Base-by-base conservation (phyloP, 805 yeast species). In the Lipomyces orientalis region DNA sequence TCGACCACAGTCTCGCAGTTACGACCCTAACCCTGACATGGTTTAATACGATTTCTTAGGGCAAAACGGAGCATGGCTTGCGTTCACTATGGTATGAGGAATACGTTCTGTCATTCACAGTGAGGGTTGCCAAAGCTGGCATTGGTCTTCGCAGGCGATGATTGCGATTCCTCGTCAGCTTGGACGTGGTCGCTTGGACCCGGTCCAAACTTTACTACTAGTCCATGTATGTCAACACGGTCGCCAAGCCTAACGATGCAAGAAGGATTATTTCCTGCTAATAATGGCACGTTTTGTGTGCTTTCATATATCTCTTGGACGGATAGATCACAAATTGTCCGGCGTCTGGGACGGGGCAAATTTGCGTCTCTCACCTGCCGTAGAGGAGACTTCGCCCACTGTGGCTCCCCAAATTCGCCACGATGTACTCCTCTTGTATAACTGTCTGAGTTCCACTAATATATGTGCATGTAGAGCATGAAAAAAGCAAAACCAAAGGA, bases 281-380 rank as follows among this genome's bases (percentile, higher is more conserved):
- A 39, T 39, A 39, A 39, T 39, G 49, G 49, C 12, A 14, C 12
- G 3, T 1, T 25, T 1, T 25, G 29, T 25, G 3, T 12, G 49
- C 49, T 39, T 39, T 14, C 49, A 39, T 39, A 39, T 39, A n/a
- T 2, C 49, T 39, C 49, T 2, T 14, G 2, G 49, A 39, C 49
- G 49, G 49, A 16, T 39, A 39, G 29, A 25, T 39, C 12, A 39
- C 49, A 39, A 39, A 39, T 39, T 39, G 12, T 39, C 49, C 2
- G 49, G 49, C 49, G 49, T 39, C 49, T 39, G 49, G 49, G 3
- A 16, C 49, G 2, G 2, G 2, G 2, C 1, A 12, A 39, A 39
- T 39, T 39, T 16, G 49, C 49, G 49, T 39, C 49, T 39, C 49
- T 39, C 49, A 39, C 49, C 49, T 39, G 49, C 49, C 49, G 49